These are phyloP conservation scores for Elongisporangium prolatum DNA, from an alignment of 352 stramenopile species.

Conservation along the genomic window DNA sequence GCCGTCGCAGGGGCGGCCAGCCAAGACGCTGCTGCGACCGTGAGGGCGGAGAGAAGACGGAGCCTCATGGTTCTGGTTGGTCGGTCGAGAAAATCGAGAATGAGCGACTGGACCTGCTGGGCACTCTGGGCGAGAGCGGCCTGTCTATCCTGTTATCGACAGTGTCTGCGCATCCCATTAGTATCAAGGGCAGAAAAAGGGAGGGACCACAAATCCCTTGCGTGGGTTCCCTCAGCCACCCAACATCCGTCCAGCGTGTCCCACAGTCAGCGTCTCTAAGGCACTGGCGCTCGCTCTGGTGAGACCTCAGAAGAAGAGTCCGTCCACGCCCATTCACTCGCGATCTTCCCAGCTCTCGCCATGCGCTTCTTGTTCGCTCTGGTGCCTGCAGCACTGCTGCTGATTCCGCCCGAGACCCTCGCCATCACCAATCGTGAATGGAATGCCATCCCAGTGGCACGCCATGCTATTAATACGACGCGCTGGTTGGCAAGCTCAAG, in stretches of 20 bases:
- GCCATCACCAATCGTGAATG: not conserved
- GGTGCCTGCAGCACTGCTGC: not conserved
- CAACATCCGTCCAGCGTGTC: not conserved
- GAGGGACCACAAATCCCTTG: not conserved
- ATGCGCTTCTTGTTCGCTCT: not conserved
- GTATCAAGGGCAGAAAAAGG: not conserved
- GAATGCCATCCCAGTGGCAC: not conserved
- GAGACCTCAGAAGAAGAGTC: not conserved
- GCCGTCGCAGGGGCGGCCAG: not conserved
- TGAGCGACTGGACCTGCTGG: constrained; percentile 1
- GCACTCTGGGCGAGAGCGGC: not conserved
- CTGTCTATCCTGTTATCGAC: not conserved
- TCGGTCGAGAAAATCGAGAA: constrained; percentile 5
- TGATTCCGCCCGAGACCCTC: not conserved
- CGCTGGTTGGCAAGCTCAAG: not conserved
- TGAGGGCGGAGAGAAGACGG: not conserved
- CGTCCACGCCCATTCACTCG: not conserved
- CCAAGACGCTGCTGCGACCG: not conserved
- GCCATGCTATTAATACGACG: not conserved
- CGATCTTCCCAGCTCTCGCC: not conserved
- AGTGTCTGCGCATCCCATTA: not conserved
- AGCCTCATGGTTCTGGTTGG: not conserved
- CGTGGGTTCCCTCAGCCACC: not conserved
- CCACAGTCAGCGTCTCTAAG: not conserved
- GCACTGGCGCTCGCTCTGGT: no score